Percentiles rank a stretch among this genome's conserved stretches.
These are phyloP conservation scores for Cyberlindnera lachancei DNA, from an alignment of 805 yeast genomes.

Conservation along the genomic window DNA sequence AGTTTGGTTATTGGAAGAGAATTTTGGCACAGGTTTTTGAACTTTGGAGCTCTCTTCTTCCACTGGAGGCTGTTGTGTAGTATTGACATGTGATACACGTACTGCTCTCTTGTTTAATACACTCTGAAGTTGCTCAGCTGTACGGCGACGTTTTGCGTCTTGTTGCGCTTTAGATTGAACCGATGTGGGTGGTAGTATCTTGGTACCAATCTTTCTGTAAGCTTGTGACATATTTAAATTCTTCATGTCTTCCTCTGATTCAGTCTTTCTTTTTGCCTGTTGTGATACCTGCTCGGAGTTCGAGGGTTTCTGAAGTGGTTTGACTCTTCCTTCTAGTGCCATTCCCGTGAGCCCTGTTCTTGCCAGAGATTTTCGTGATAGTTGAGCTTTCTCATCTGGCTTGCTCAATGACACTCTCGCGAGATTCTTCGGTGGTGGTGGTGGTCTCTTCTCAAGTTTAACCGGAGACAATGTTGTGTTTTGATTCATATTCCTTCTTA, in stretches of 20 bases:
- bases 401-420: conserved; percentile 19
- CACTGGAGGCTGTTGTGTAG: conserved; percentile 1
- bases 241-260: conserved; percentile 14
- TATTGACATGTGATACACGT: conserved; percentile 16
- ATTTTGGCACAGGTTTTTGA: conserved; percentile 10
- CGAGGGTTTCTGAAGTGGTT: conserved; percentile 14
- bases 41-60: conserved; percentile 5
- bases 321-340: conserved; percentile 13
- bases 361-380: conserved; percentile 12
- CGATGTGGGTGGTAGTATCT: conserved; percentile 16
- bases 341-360: conserved; percentile 15
- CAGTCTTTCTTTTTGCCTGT: conserved; percentile 14
- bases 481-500: conserved; percentile 20
- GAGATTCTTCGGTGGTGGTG: conserved; percentile 10
- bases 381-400: conserved; percentile 12
- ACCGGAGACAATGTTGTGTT: conserved; percentile 7
- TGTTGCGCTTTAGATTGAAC: conserved; percentile 13
- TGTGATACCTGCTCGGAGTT: conserved; percentile 8
- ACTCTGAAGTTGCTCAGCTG: conserved; percentile 17
- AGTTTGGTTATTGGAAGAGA: conserved; percentile 14
- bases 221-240: conserved; percentile 9
- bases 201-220: conserved; percentile 19
- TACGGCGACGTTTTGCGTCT: conserved; percentile 21
- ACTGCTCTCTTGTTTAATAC: conserved; percentile 18
- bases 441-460: conserved; percentile 1